These are phyloP conservation scores for Alternaria rosae DNA, from an alignment of 2,329 filamentous ascomycete species.

Conservation along the genomic window DNA sequence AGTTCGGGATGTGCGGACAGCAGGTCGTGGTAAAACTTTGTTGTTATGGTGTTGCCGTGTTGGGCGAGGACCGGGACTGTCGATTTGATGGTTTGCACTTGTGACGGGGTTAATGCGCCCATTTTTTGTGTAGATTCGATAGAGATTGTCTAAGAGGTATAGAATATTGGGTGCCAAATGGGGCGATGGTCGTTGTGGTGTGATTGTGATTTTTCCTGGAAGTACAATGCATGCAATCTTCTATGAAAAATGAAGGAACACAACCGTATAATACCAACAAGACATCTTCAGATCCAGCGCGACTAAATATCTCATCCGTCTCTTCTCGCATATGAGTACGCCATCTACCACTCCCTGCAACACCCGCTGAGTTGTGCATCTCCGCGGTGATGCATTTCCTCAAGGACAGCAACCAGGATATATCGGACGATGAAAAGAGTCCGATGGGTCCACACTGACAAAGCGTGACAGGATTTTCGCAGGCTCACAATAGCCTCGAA, in stretches of 20 bases:
- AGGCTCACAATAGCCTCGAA: rapidly evolving
- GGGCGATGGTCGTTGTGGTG: background rate
- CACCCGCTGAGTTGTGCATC: constrained; percentile 5
- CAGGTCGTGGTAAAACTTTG: constrained; percentile 76
- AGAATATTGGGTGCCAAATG: background rate
- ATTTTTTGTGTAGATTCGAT: constrained; percentile 17
- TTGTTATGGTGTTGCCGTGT: constrained; percentile 73
- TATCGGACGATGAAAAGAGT: background rate
- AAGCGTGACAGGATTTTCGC: background rate
- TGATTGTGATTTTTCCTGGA: background rate
- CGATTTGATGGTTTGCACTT: constrained; percentile 71
- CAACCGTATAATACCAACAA: rapidly evolving
- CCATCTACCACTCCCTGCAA: constrained; percentile 7
- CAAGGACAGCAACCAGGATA: background rate
- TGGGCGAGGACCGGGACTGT: constrained; percentile 73
- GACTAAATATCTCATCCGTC: background rate
- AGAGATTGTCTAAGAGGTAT: background rate
- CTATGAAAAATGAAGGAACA: background rate
- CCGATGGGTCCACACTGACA: background rate
- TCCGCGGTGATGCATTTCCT: constrained; percentile 10
- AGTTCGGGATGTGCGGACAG: constrained; percentile 70
- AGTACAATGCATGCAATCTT: rapidly evolving
- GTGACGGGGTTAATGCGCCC: constrained; percentile 63
- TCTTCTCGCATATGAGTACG: background rate
- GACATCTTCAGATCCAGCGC: background rate